phyloP scores from a whole-genome alignment of 768 basidiomycete genomes.

The Phaeotremella skinneri region DNA sequence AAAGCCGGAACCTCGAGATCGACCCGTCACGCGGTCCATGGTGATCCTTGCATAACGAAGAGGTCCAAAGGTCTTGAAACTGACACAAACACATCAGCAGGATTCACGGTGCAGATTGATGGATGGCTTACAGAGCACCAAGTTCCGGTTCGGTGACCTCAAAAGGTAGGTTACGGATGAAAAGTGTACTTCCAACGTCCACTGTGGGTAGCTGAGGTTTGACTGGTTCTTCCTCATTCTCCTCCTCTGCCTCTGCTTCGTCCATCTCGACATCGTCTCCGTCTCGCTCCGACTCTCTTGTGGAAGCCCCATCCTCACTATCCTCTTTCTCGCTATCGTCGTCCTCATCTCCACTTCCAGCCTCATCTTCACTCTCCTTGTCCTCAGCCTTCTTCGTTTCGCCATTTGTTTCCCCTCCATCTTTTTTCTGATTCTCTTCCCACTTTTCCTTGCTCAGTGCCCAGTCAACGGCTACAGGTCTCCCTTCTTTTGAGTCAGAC shows the following conservation, averaged over 20 bases:
- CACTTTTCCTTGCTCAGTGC: conserved; percentile 90
- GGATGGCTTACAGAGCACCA: conserved; percentile 65
- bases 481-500: conserved; percentile 55
- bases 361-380: conserved; percentile 40
- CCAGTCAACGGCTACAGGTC: conserved; percentile 91
- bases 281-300: conserved; percentile 53
- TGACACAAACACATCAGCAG: conserved; percentile 44
- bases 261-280: conserved; percentile 49
- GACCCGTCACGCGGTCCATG: conserved; percentile 73
- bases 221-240: conserved; percentile 59
- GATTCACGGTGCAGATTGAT: neutral
- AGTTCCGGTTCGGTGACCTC: conserved; percentile 90
- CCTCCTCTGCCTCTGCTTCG: conserved; percentile 47
- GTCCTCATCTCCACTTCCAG: conserved; percentile 39
- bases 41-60: conserved; percentile 90
- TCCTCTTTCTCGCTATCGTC: conserved; percentile 46
- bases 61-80: conserved; percentile 88
- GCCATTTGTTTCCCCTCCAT: conserved; percentile 43
- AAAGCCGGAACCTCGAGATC: conserved; percentile 92
- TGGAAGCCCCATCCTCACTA: conserved; percentile 55
- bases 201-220: conserved; percentile 66
- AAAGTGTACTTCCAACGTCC: conserved; percentile 85
- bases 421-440: conserved; percentile 72
- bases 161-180: conserved; percentile 90
- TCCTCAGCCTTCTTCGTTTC: conserved; percentile 44